phyloP scores from a whole-genome alignment of 345 rosid genomes.

The Noccaea bulbosa region DNA sequence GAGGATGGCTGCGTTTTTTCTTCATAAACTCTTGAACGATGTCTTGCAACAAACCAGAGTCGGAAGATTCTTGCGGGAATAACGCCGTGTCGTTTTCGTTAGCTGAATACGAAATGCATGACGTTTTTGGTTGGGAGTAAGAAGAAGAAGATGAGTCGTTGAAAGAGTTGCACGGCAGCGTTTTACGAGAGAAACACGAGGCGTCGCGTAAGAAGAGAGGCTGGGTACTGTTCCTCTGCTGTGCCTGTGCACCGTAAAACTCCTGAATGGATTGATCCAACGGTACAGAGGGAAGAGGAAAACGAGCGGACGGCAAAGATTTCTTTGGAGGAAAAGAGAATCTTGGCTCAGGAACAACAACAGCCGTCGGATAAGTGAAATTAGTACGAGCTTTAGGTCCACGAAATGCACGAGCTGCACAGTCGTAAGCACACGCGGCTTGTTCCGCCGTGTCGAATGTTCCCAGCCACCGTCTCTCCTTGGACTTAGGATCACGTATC shows the following conservation, averaged over 20 bases:
- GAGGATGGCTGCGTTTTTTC: slow-evolving; percentile 29
- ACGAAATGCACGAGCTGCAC: slow-evolving; percentile 89
- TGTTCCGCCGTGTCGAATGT: slow-evolving; percentile 99
- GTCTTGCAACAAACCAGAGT: slow-evolving; percentile 84
- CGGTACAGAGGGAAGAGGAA: slow-evolving; percentile 24
- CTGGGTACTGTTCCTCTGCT: slow-evolving; percentile 46
- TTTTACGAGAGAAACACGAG: slow-evolving; percentile 39
- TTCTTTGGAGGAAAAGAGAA: slow-evolving; percentile 44
- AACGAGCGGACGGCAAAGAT: slow-evolving; percentile 34
- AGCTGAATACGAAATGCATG: slow-evolving; percentile 12
- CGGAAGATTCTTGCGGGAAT: slow-evolving; percentile 58
- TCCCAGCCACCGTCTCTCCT: slow-evolving; percentile 95
- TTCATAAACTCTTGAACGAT: slow-evolving; percentile 67
- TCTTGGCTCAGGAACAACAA: slow-evolving; percentile 39
- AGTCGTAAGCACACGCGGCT: slow-evolving; percentile 95
- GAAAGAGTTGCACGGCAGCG: neutral
- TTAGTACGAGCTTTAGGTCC: slow-evolving; percentile 93
- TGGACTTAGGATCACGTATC: slow-evolving; percentile 88
- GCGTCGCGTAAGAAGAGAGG: slow-evolving; percentile 58
- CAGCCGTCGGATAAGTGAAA: slow-evolving; percentile 61
- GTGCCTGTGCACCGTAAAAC: slow-evolving; percentile 24
- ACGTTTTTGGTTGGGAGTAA: neutral
- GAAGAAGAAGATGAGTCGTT: slow-evolving; percentile 12
- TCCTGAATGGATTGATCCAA: slow-evolving; percentile 20
- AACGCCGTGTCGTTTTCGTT: slow-evolving; percentile 43